Evolutionary conservation across 768 basidiomycete species (phyloP), one percentile per base, ranked within the genome.

Genomic region (Neoboletus magnificus): DNA sequence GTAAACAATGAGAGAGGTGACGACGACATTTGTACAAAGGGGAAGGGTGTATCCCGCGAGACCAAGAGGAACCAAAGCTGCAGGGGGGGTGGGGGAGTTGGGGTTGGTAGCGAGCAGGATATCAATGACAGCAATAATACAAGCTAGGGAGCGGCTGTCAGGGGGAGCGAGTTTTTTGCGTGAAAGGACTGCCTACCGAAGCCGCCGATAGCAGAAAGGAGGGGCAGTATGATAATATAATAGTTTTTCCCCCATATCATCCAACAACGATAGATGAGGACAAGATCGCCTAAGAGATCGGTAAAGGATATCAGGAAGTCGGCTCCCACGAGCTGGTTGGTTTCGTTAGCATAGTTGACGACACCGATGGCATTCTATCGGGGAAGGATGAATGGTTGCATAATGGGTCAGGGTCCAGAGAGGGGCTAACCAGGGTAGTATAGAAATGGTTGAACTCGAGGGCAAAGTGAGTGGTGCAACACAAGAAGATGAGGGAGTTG

Each of bases 251-350:
- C 67, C 75, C 76, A 79, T 44, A 79, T 44, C 56, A 74, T 60
- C 70, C 73, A 79, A 62, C 74, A 77, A 33, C 78, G 77, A 52
- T 77, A 77, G 29, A 75, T 58, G 33, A 77, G 68, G 44, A 71
- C 56, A 35, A 69, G 16, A 59, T 75, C 66, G 2, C 74, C 75
- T 22, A 73, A 30, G 37, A 77, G 67, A 57, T 76, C 74, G 0
- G 68, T 64, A 33, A 75, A 47, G 1, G 74, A 73, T 51, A 76
- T 67, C 40, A 77, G 55, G 22, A 73, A 55, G 59, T 76, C 74
- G 5, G 74, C 73, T 3, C 59, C 76, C 4, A 66, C 32, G 48
- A 73, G 71, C 20, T 23, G 32, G 2, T 22, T 54, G 1, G 71
- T 76, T 64, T 76, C 74, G 27, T 65, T 39, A 6, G 71, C 58